Percentiles rank a stretch among this genome's conserved stretches.
phyloP scores from a whole-genome alignment of 768 basidiomycete species.

The Amanita thiersii region DNA sequence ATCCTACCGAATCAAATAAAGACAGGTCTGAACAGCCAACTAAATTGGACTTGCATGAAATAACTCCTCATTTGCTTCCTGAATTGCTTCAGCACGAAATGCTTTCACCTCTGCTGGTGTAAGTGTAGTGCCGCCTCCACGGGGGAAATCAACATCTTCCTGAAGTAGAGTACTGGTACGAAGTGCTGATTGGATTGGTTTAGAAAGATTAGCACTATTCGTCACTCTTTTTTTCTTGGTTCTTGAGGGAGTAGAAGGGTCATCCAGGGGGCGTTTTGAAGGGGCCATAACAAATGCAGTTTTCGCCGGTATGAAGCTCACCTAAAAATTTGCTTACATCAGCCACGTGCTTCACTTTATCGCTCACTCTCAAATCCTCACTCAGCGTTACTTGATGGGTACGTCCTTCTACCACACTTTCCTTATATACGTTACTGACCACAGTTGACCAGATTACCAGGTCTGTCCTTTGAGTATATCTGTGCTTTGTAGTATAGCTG shows the following conservation, averaged over 20 bases:
- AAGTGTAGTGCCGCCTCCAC: constrained; percentile 86
- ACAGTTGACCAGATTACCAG: constrained; percentile 53
- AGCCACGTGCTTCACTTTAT: background rate
- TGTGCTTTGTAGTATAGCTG: constrained; percentile 6
- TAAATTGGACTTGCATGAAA: constrained; percentile 47
- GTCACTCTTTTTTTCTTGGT: constrained; percentile 55
- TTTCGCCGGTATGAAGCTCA: too few relatives aligned
- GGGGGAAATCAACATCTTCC: constrained; percentile 89
- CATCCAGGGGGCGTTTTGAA: constrained; percentile 58
- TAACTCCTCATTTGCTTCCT: constrained; percentile 78
- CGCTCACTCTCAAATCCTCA: background rate
- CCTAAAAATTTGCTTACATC: constrained; percentile 2
- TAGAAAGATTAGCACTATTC: constrained; percentile 19
- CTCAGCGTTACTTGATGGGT: constrained; percentile 32
- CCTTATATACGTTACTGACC: constrained; percentile 8
- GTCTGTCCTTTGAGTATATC: constrained; percentile 23
- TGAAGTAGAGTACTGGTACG: constrained; percentile 27
- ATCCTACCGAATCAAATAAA: constrained; percentile 23
- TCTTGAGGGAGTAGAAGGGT: constrained; percentile 36
- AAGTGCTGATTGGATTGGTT: constrained; percentile 16
- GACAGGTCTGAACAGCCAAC: background rate
- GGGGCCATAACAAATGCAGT: constrained; percentile 29
- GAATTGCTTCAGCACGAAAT: constrained; percentile 73
- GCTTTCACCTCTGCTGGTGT: constrained; percentile 87
- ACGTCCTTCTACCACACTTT: constrained; percentile 13